Evolutionary conservation across 73 alveolate genomes (phyloP), one percentile per base, ranked within the genome.

Genomic region (Uronychia setigera): DNA sequence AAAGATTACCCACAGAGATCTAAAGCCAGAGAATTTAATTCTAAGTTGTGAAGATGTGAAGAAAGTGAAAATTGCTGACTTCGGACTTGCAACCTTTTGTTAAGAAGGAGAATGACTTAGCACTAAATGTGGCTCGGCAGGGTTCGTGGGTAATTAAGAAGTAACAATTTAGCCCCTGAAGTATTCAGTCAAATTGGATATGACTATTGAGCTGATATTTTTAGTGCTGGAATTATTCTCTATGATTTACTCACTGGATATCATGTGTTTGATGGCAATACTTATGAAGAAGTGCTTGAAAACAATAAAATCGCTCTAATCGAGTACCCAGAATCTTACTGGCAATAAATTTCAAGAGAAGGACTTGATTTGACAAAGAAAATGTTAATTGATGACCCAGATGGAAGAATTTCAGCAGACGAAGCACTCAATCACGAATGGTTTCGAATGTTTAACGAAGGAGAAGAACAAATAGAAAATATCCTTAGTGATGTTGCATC

Each of bases 11-110:
- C 89, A 82, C 77, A 13, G 89, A 82, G 89, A 82, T 32, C 30
- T 82, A 1, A 82, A 82, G 33, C 60, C 74, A 29, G 89, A 82
- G 78, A 82, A 82, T 32, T 30, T 82, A 33, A 13, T 60, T 26
- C 79, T 82, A 1, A 19, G 19, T 11, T 5, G 19, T 5, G 89
- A 74, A 1, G 78, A 26, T 1, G 32, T 29, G 32, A 60, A 74
- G 60, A 32, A 74, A 58, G 78, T 89, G 14, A 93, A 92, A 87
- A 59, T 93, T 19, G 88, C 90, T 30, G 97, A 93, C 88, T 93
- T 93, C 78, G 97, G 97, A 34, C 81, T 93, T 33, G 94, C 96
- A 13, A 80, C 89, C 1, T 32, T 32, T 5, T 77, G 33, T 1
- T 31, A 31, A 30, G 79, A 77, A 1, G 91, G 85, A 25, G 83